Evolutionary conservation across 257 asterid species (phyloP).

Genomic region (Solanum corneliomulleri): DNA sequence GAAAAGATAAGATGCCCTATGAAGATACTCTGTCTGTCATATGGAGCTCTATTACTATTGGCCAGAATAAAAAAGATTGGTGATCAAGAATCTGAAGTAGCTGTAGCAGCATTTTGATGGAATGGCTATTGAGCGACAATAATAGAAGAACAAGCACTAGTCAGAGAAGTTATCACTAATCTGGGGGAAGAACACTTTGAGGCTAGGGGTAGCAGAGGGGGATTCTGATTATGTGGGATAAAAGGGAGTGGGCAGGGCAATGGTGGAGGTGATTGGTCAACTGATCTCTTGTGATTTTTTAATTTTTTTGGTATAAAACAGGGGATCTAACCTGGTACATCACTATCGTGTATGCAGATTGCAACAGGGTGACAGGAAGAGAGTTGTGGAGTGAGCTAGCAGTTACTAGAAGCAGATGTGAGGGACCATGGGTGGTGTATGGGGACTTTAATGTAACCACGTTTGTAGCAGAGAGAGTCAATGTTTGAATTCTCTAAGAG

Average conservation of each 20-base stretch:
- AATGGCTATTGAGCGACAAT: neutral
- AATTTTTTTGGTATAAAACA: neutral
- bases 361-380: neutral
- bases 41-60: neutral
- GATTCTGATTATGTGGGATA: neutral
- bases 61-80: neutral
- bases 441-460: neutral
- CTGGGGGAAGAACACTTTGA: neutral
- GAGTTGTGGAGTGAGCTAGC: neutral
- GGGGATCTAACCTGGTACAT: neutral
- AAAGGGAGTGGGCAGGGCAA: neutral
- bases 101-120: neutral
- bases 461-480: neutral
- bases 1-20: neutral
- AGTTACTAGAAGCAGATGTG: neutral
- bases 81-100: neutral
- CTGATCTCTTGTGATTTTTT: neutral
- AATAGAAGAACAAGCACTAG: neutral
- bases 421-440: neutral
- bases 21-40: neutral
- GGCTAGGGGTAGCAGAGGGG: neutral
- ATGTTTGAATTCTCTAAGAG: neutral
- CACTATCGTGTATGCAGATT: neutral
- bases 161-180: neutral
- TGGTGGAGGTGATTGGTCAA: neutral